Evolutionary conservation across 2,329 filamentous ascomycete species (phyloP).

Genomic region (Phaeomoniella chlamydospora): DNA sequence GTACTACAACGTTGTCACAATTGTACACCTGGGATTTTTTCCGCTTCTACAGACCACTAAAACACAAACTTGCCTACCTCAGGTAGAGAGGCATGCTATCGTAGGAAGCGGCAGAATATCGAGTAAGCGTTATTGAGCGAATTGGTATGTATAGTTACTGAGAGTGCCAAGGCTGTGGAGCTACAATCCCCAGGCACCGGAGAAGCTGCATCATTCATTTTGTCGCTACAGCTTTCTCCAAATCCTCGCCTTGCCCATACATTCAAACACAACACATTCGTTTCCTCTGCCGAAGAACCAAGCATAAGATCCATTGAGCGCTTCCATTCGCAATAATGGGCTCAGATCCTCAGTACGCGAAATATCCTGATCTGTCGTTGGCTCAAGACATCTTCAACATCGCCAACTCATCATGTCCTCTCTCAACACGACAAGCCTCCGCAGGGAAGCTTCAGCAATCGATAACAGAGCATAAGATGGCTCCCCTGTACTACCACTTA

Average conservation of each 20-base stretch:
- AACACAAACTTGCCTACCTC: no score
- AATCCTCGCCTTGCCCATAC: neutral
- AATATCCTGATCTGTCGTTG: conserved; percentile 48
- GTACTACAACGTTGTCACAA: no score
- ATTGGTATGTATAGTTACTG: no score
- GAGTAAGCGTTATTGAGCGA: no score
- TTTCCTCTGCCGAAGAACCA: neutral
- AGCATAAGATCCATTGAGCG: neutral
- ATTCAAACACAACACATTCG: neutral
- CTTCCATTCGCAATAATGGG: conserved; percentile 31
- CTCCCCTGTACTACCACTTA: conserved; percentile 50
- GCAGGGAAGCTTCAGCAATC: conserved; percentile 48
- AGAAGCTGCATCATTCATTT: no score
- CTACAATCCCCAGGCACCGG: no score
- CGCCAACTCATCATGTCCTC: conserved; percentile 42
- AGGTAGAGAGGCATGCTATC: no score
- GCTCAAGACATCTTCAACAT: conserved; percentile 55
- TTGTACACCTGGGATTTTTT: no score
- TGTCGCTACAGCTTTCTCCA: neutral
- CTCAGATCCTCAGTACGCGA: conserved; percentile 51
- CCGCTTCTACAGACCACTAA: no score
- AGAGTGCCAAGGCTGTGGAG: no score
- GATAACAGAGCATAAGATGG: conserved; percentile 51
- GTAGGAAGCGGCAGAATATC: no score
- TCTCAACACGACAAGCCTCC: conserved; percentile 37